phyloP scores from a whole-genome alignment of 768 basidiomycete genomes.

The Lactifluus hygrophoroides region DNA sequence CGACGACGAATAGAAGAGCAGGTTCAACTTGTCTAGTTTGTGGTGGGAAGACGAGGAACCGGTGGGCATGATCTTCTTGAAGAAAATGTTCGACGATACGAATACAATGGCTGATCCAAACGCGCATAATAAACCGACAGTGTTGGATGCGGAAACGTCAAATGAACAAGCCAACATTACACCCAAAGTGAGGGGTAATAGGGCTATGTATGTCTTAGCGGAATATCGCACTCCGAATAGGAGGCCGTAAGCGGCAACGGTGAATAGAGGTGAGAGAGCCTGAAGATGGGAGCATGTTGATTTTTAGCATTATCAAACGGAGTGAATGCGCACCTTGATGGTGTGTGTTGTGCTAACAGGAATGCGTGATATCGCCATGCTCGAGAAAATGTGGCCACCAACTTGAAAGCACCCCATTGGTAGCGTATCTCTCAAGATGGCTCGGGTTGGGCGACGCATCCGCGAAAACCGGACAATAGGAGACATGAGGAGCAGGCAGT shows the following conservation, averaged over 20 bases:
- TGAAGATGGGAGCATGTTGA: conserved; percentile 26
- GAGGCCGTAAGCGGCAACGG: conserved; percentile 89
- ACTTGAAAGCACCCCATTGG: conserved; percentile 99
- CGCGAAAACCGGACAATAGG: conserved; percentile 59
- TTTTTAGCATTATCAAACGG: neutral
- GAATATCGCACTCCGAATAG: conserved; percentile 94
- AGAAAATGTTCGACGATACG: conserved; percentile 97
- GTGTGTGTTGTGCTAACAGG: conserved; percentile 98
- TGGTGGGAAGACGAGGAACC: conserved; percentile 40
- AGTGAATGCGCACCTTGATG: conserved; percentile 68
- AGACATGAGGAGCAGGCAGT: conserved; percentile 79
- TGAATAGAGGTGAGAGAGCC: conserved; percentile 96
- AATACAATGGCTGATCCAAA: conserved; percentile 96
- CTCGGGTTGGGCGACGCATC: conserved; percentile 60
- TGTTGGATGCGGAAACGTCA: conserved; percentile 82
- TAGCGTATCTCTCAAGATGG: conserved; percentile 69
- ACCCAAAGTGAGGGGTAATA: conserved; percentile 90
- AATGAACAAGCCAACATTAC: conserved; percentile 98
- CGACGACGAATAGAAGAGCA: conserved; percentile 87
- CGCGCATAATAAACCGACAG: conserved; percentile 83
- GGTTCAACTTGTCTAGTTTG: conserved; percentile 94
- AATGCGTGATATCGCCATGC: conserved; percentile 93
- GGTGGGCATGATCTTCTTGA: conserved; percentile 93
- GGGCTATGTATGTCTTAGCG: conserved; percentile 80
- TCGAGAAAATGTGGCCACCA: conserved; percentile 95